Base-by-base conservation (phyloP, 306 rosid species). In the Corylus avellana region DNA sequence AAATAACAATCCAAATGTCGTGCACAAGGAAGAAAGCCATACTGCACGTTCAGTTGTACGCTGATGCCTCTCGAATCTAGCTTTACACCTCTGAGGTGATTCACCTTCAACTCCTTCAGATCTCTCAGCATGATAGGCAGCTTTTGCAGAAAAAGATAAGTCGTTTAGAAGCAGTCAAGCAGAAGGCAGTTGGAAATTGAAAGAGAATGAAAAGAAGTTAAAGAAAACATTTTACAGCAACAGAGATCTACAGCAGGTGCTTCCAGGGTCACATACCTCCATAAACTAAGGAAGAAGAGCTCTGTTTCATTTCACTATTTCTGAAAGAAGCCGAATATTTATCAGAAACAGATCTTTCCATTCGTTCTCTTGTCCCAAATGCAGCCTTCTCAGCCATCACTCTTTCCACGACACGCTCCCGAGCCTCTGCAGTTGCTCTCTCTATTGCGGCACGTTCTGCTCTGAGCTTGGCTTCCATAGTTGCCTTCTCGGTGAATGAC, bases 21-120 rank as follows among this genome's bases (percentile, higher is more conserved):
- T 64, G 44, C 46, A 51, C 44, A 84, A 76, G 82, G 78, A 62
- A 78, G 70, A 57, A 72, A 74, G 78, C 78, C 93, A 70, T 93
- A 95, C 99, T 4, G 97, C 99, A 37, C 98, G 98, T 61, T 93
- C 99, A 7, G 94, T 89, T 78, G 98, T 95, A 79, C 99, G 90
- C 42, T 86, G 93, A 83, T 91, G 85, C 78, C 99, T 91, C 89
- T 95, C 99, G 76, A 91, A 76, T 81, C 98, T 91, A 80, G 99
- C 98, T 87, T 92, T 95, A 87, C 91, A 91, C 83, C 99, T 91
- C 89, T 91, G 94, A 74, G 97, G 96, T 46, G 99, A 90, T 86
- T 95, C 99, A 75, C 90, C 96, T 79, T 88, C 92, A 79, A 66
- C 88, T 63, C 87, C 90, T 73, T 85, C 97, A 59, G 87, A 85